Evolutionary conservation across 2,329 filamentous ascomycete species (phyloP), one percentile per base, ranked within the genome.

Genomic region (Aspergillus persii): DNA sequence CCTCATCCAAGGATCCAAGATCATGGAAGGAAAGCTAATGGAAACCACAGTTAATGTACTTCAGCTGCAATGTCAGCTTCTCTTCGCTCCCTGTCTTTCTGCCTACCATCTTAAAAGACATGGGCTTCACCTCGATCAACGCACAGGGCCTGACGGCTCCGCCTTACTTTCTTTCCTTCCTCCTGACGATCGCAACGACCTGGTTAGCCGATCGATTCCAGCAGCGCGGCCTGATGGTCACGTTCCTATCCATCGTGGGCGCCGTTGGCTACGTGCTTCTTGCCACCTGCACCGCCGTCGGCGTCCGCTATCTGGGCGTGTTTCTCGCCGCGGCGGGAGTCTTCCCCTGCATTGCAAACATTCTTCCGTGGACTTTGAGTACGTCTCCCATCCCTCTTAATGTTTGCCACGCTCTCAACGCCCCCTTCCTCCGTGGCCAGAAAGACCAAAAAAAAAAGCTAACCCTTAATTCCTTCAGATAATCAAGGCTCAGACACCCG

Each of bases 111-210:
- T 76, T 89, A 12, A 74, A 80, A 52, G 79, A 84, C 56, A 89
- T 92, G 86, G 89, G 89, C 8, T 91, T 88, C 74, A 83, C 82
- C 0, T 77, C 81, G 12, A 82, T 91, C 61, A 79, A 86, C 59
- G 86, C 89, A 0, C 89, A 92, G 73, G 89, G 89, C 1, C 81
- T 92, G 11, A 88, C 87, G 0, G 88, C 88, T 0, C 89, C 89
- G 1, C 88, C 89, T 0, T 91, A 89, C 71, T 85, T 91, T 65
- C 73, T 89, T 15, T 82, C 87, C 1, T 90, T 89, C 69, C 65
- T 89, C 11, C 74, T 86, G 26, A 88, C 86, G 49, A 81, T 91
- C 60, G 66, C 69, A 8, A 84, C 84, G 1, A 86, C 86, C 4
- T 89, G 80, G 70, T 70, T 90, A 39, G 87, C 88, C n/a, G 89